Evolutionary conservation across 495 filamentous ascomycete species (phyloP).

Genomic region (Cudoniella acicularis): DNA sequence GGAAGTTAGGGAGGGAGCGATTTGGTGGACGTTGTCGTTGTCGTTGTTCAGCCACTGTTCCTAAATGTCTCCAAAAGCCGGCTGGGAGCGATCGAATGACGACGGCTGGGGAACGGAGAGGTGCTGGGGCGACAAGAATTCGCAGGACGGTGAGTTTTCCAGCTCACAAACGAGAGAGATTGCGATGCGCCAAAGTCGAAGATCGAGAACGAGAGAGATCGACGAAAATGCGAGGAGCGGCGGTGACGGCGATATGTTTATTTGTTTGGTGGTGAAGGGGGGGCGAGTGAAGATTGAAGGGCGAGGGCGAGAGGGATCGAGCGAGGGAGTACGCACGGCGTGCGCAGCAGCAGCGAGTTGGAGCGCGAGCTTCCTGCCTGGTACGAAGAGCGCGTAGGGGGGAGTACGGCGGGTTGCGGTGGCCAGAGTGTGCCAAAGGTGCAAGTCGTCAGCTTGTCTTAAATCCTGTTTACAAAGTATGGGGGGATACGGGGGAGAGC

Average conservation of each 20-base stretch:
- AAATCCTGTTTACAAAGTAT: too few relatives aligned
- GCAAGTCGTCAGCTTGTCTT: too few relatives aligned
- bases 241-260: conserved; percentile 9
- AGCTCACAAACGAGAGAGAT: conserved; percentile 29
- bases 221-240: conserved; percentile 14
- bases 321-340: background rate
- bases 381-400: too few relatives aligned
- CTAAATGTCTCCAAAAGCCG: conserved; percentile 1
- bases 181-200: conserved; percentile 20
- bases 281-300: conserved; percentile 13
- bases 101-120: conserved; percentile 21
- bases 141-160: conserved; percentile 19
- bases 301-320: background rate
- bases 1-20: background rate
- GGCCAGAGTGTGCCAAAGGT: too few relatives aligned
- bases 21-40: background rate
- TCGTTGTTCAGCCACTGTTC: conserved; percentile 5
- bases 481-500: too few relatives aligned
- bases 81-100: conserved; percentile 11
- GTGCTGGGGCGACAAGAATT: conserved; percentile 6
- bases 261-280: conserved; percentile 19
- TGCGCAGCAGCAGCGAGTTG: background rate
- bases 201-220: conserved; percentile 3
- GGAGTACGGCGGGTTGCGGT: too few relatives aligned
- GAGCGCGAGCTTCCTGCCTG: background rate